Percentiles rank a stretch among this genome's conserved stretches.
Conservation (phyloP, 331 rosid species). For the Rhamnella rubrinervis region DNA sequence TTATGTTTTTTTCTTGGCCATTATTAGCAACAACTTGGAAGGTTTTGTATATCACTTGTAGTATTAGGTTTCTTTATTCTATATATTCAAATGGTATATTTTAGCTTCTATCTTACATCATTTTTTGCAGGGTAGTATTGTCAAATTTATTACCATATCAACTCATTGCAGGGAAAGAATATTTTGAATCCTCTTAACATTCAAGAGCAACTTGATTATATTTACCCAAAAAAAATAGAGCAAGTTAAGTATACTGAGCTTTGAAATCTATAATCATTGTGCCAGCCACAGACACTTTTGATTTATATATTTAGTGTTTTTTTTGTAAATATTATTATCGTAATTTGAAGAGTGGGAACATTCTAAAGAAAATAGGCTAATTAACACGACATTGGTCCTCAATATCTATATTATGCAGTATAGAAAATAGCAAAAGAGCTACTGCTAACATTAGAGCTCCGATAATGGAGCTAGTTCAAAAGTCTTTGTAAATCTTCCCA, state of each 20-base stretch:
- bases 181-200: too few relatives aligned
- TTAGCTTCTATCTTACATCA: background rate
- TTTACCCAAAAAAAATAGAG: too few relatives aligned
- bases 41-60: conserved; percentile 15
- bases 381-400: background rate
- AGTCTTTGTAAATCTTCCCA: conserved; percentile 29
- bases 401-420: background rate
- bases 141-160: too few relatives aligned
- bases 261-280: too few relatives aligned
- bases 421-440: background rate
- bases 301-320: too few relatives aligned
- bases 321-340: too few relatives aligned
- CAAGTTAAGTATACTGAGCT: too few relatives aligned
- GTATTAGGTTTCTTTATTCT: conserved; percentile 9
- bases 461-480: conserved; percentile 51
- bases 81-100: background rate
- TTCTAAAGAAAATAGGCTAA: too few relatives aligned
- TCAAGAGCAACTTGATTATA: too few relatives aligned
- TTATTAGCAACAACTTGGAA: conserved; percentile 18
- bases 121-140: background rate
- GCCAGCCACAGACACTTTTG: too few relatives aligned
- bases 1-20: conserved; percentile 19
- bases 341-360: too few relatives aligned
- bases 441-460: conserved; percentile 33
- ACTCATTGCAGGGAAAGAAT: too few relatives aligned